Percentiles rank a stretch among this genome's conserved stretches.
These are phyloP conservation scores for Alopecurus myosuroides DNA, from an alignment of 176 grass and related monocot species.

Conservation along the genomic window DNA sequence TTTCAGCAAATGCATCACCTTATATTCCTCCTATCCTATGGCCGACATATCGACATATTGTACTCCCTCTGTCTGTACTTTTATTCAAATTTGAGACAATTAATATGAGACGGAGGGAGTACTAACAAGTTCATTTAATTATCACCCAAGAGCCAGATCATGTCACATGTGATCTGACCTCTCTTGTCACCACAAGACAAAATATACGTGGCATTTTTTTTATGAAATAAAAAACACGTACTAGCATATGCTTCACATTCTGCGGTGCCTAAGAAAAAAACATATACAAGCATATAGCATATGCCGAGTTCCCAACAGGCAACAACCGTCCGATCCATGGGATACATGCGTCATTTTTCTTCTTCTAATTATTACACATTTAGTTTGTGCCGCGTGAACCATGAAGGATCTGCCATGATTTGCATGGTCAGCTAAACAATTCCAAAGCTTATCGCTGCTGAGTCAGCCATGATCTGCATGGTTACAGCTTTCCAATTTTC, in stretches of 20 bases:
- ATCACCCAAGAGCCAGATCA: neutral
- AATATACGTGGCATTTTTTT: neutral
- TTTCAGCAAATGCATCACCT: constrained; percentile 5
- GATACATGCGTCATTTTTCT: neutral
- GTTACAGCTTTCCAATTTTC: neutral
- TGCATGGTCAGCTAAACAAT: neutral
- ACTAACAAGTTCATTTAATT: neutral
- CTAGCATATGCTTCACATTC: constrained; percentile 25
- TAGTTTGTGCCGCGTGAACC: neutral
- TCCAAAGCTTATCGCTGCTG: neutral
- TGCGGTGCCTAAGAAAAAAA: neutral
- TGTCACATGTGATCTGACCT: neutral
- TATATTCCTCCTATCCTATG: constrained; percentile 17
- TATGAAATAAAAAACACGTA: neutral
- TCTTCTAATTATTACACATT: too few relatives aligned
- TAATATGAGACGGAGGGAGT: too few relatives aligned
- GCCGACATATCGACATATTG: too few relatives aligned
- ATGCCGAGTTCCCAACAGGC: neutral
- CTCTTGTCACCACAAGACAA: neutral
- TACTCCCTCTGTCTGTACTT: too few relatives aligned
- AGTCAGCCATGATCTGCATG: constrained; percentile 22
- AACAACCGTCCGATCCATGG: neutral
- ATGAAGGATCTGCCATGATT: too few relatives aligned
- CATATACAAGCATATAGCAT: too few relatives aligned
- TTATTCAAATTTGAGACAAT: too few relatives aligned